These are phyloP conservation scores for Diaporthe sp. DNA, from an alignment of 2,329 filamentous ascomycete species.

Conservation along the genomic window DNA sequence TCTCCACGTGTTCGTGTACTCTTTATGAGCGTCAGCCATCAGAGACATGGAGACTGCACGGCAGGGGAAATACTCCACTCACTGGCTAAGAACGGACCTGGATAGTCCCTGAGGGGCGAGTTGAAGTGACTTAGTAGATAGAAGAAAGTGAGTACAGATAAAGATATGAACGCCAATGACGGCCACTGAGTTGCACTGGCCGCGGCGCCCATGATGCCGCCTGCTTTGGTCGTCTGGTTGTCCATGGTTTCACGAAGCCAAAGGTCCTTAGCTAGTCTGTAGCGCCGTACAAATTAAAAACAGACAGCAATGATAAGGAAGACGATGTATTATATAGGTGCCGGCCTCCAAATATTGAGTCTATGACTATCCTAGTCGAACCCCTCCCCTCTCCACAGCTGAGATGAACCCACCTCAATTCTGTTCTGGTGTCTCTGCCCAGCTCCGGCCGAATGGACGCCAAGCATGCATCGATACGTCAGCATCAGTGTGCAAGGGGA, in stretches of 20 bases:
- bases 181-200: neutral
- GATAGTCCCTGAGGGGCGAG: conserved; percentile 2
- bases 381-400: neutral
- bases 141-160: neutral
- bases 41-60: neutral
- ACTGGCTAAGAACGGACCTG: conserved; percentile 25
- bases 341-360: neutral
- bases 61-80: neutral
- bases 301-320: neutral
- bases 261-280: neutral
- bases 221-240: neutral
- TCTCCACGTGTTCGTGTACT: conserved; percentile 10
- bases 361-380: neutral
- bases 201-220: neutral
- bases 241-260: neutral
- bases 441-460: conserved; percentile 12
- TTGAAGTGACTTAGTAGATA: neutral
- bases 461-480: conserved; percentile 14
- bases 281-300: neutral
- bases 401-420: neutral
- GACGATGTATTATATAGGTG: no score
- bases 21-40: neutral
- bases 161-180: neutral
- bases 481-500: neutral
- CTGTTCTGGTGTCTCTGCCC: neutral